Percentiles rank a stretch among this genome's conserved stretches.
Conservation (phyloP, 2,329 filamentous ascomycete genomes). For the Colletotrichum liaoningense region DNA sequence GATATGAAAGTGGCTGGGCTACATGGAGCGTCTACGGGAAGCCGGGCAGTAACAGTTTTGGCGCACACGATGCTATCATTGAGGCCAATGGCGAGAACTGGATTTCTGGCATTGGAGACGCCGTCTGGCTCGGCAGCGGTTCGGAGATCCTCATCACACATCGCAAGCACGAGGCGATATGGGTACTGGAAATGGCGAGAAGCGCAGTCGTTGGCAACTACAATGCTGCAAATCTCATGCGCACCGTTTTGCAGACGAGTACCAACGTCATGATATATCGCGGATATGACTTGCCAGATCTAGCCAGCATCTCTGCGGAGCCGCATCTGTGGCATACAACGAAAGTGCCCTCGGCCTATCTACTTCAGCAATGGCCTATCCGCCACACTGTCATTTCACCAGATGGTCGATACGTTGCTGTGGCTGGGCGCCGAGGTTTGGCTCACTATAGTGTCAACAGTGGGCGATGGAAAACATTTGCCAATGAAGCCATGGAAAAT, state of each 20-base stretch:
- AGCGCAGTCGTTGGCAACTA: slow-evolving; percentile 95
- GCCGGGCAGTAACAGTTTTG: slow-evolving; percentile 85
- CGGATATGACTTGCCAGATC: slow-evolving; percentile 89
- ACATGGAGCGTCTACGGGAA: slow-evolving; percentile 99
- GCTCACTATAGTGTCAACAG: slow-evolving; percentile 97
- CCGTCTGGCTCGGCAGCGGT: slow-evolving; percentile 88
- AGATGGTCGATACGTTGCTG: slow-evolving; percentile 92
- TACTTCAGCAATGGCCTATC: slow-evolving; percentile 94
- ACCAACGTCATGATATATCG: slow-evolving; percentile 92
- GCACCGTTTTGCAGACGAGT: slow-evolving; percentile 89
- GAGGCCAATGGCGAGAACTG: slow-evolving; percentile 81
- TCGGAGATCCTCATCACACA: slow-evolving; percentile 85
- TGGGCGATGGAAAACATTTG: slow-evolving; percentile 95
- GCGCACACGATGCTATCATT: slow-evolving; percentile 72
- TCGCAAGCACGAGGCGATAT: slow-evolving; percentile 80
- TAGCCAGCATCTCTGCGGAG: slow-evolving; percentile 92
- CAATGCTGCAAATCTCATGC: slow-evolving; percentile 88
- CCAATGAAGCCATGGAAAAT: slow-evolving; percentile 82
- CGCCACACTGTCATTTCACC: slow-evolving; percentile 87
- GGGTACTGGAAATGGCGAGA: slow-evolving; percentile 90
- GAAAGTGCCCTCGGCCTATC: slow-evolving; percentile 85
- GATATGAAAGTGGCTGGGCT: slow-evolving; percentile 92
- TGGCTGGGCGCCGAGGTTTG: slow-evolving; percentile 92
- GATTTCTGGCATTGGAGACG: slow-evolving; percentile 82
- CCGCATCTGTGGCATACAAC: slow-evolving; percentile 95